Base-by-base conservation (phyloP, 345 rosid genomes). In the Noccaea caerulescens region DNA sequence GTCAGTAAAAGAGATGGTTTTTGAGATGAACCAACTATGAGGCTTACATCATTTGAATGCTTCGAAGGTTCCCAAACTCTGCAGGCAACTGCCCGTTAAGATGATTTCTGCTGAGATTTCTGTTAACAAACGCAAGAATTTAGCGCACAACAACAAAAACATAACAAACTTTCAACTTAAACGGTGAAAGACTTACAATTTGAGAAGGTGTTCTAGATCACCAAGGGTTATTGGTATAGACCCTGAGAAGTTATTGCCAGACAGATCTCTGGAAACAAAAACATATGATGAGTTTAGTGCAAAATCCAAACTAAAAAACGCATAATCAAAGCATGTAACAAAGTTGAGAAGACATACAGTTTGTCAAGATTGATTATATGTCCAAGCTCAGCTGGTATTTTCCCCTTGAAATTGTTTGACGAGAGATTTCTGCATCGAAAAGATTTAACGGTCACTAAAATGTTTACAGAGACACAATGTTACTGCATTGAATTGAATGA, bases 201-300 rank as follows among this genome's bases (percentile, higher is more conserved):
- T 84, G 53, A 95, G 95, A 64, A 95, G 97, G 80, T 95, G 99
- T 80, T 95, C 99, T 12, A 95, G 84, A 61, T 77, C 92, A 73
- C 98, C 96, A 63, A 95, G 50, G 56, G 92, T 87, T 77, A 88
- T 78, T 16, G 97, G 98, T 63, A 92, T 14, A 32, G 83, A 72
- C 4, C 99, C 97, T 4, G 89, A 84, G 72, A 95, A 90, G 50
- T 81, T 72, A 68, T 95, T 95, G 70, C 82, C 68, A 0, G 99
- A 95, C 11, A 95, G 86, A 79, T 95, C 99, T 82, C 99, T 94
- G 76, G 46, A 72, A 39, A 57, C 7, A 3, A 58, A 38, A 39
- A 18, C 0, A 1, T 16, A 13, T 0, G 42, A 7, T 14, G 2
- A 55, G 71, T 57, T 23, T 18, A 47, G 42, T 41, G 23, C 8